Evolutionary conservation across 306 rosid species (phyloP).

Genomic region (Psophocarpus tetragonolobus): DNA sequence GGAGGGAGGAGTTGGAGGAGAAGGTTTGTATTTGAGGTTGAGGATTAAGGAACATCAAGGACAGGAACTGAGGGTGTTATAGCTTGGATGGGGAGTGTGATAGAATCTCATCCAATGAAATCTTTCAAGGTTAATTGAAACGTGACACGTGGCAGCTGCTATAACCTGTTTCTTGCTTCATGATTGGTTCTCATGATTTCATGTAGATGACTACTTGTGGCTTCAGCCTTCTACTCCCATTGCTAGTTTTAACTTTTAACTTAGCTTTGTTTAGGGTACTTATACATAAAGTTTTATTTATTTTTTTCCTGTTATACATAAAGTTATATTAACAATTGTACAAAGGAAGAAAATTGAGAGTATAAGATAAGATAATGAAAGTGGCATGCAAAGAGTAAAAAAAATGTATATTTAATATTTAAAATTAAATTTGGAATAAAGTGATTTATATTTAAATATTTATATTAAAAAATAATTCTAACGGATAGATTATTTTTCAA

Average conservation of each 20-base stretch:
- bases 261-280: not conserved
- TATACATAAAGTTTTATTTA: too few species aligned
- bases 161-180: not conserved
- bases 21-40: constrained; percentile 1
- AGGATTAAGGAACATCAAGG: not conserved
- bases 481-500: not conserved
- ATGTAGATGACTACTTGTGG: constrained; percentile 45
- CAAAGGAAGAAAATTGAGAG: too few species aligned
- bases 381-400: too few species aligned
- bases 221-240: not conserved
- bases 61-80: not conserved
- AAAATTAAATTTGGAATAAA: not conserved
- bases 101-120: constrained; percentile 70
- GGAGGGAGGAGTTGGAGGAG: not conserved
- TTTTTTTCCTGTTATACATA: too few species aligned
- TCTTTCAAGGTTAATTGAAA: constrained; percentile 48
- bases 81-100: constrained; percentile 35
- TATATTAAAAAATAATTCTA: not conserved
- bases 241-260: not conserved
- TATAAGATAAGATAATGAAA: too few species aligned
- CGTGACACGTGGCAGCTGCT: constrained; percentile 54
- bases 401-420: too few species aligned
- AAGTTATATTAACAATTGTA: too few species aligned
- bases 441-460: not conserved
- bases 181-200: constrained; percentile 54